Evolutionary conservation across 169 alveolate genomes (phyloP).

Genomic region (Besnoitia besnoiti): DNA sequence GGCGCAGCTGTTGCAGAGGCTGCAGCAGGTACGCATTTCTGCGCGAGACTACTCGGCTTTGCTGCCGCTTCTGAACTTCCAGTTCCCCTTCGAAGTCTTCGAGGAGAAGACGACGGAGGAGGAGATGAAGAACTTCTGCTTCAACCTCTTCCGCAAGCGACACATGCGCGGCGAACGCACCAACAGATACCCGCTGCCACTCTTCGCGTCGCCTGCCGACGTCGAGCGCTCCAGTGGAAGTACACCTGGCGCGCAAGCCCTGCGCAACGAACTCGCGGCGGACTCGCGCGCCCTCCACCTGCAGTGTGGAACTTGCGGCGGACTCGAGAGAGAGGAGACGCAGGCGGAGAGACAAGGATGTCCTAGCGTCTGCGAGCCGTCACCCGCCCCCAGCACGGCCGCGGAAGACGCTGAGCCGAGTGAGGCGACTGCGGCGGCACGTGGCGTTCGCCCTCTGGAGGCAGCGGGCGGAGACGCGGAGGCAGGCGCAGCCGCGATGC

Average conservation of each 20-base stretch:
- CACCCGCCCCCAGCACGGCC: too few species aligned
- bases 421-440: too few species aligned
- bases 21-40: not conserved
- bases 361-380: too few species aligned
- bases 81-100: constrained; percentile 23
- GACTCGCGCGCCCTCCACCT: not conserved
- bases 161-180: not conserved
- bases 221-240: not conserved
- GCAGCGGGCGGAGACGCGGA: not conserved
- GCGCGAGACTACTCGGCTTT: not conserved
- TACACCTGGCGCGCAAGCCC: too few species aligned
- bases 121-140: not conserved
- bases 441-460: too few species aligned
- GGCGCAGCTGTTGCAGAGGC: not conserved
- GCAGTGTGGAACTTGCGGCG: not conserved
- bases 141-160: not conserved
- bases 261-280: not conserved
- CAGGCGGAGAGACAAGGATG: too few species aligned
- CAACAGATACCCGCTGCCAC: not conserved
- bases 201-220: not conserved
- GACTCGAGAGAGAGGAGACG: not conserved
- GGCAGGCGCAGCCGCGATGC: not conserved
- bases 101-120: not conserved
- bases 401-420: too few species aligned
- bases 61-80: constrained; percentile 2